Percentiles rank a stretch among this genome's conserved stretches.
Conservation (phyloP, 345 rosid genomes). For the Eutrema yunnanense region DNA sequence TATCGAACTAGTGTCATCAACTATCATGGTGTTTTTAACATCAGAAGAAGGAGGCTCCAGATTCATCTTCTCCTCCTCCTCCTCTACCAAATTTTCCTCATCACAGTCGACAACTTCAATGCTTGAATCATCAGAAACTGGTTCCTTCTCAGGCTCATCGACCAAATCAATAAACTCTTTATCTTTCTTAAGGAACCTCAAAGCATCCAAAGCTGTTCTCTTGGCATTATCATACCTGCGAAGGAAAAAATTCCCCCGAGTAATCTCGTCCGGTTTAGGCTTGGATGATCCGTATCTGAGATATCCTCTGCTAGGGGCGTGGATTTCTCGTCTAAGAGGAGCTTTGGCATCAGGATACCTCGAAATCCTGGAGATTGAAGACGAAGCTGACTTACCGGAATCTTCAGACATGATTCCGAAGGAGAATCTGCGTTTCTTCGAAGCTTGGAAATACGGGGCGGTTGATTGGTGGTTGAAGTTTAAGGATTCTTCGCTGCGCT, state of each 20-base stretch:
- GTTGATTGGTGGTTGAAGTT: constrained; percentile 31
- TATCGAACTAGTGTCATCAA: constrained; percentile 42
- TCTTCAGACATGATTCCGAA: constrained; percentile 23
- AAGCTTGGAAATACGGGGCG: constrained; percentile 36
- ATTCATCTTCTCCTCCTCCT: constrained; percentile 30
- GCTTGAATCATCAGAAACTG: constrained; percentile 50
- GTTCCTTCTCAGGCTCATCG: constrained; percentile 32
- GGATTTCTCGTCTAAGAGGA: constrained; percentile 53
- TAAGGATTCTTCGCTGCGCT: constrained; percentile 50
- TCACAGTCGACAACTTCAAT: constrained; percentile 31
- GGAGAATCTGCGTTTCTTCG: constrained; percentile 59
- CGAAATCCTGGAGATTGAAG: constrained; percentile 47
- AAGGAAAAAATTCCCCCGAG: constrained; percentile 1
- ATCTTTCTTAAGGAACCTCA: constrained; percentile 34
- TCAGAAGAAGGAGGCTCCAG: constrained; percentile 33
- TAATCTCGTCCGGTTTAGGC: background rate
- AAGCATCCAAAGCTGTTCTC: constrained; percentile 36
- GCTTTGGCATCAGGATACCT: constrained; percentile 60
- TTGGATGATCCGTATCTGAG: constrained; percentile 40
- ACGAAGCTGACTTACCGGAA: constrained; percentile 27
- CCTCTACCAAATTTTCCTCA: constrained; percentile 25
- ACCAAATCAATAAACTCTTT: constrained; percentile 45
- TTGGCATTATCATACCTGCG: constrained; percentile 32
- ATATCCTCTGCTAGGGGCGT: constrained; percentile 72
- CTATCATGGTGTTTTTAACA: constrained; percentile 30